Evolutionary conservation across 192 early-diverging fungal species (phyloP).

Genomic region (Entrophospora sp.): DNA sequence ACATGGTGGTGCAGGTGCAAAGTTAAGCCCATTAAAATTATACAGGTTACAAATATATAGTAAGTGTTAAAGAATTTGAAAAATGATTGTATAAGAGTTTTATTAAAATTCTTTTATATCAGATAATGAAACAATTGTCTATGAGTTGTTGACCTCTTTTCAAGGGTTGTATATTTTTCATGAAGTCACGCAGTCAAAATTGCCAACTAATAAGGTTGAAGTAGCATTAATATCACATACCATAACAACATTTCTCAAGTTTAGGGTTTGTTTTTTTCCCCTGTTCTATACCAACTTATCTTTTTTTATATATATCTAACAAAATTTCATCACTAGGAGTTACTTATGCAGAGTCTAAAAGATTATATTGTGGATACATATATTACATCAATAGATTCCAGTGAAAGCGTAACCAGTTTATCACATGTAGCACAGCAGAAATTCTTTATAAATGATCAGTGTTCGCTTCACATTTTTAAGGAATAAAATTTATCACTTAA

Average conservation of each 20-base stretch:
- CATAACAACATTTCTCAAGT: not conserved
- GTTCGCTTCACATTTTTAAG: no score
- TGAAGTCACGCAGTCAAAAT: not conserved
- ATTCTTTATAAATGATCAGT: no score
- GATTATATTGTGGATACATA: conserved; percentile 15
- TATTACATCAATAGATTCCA: conserved; percentile 1
- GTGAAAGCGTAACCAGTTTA: conserved; percentile 5
- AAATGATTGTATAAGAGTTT: conserved; percentile 3
- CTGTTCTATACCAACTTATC: not conserved
- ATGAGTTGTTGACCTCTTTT: not conserved
- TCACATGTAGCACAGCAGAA: no score
- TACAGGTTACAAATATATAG: conserved; percentile 12
- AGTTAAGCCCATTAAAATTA: conserved; percentile 9
- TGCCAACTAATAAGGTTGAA: conserved; percentile 3
- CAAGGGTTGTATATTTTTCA: conserved; percentile 8
- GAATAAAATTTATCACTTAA: no score
- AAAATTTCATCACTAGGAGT: not conserved
- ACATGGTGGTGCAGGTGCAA: conserved; percentile 1
- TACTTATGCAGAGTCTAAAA: conserved; percentile 4
- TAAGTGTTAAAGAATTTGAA: conserved; percentile 16
- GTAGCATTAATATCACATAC: not conserved
- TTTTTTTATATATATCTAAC: not conserved
- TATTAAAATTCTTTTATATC: not conserved
- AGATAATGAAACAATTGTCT: conserved; percentile 10
- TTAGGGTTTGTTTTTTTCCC: not conserved